These are phyloP conservation scores for Cladosporium sp. DNA, from an alignment of 2,329 filamentous ascomycete species.

Conservation along the genomic window DNA sequence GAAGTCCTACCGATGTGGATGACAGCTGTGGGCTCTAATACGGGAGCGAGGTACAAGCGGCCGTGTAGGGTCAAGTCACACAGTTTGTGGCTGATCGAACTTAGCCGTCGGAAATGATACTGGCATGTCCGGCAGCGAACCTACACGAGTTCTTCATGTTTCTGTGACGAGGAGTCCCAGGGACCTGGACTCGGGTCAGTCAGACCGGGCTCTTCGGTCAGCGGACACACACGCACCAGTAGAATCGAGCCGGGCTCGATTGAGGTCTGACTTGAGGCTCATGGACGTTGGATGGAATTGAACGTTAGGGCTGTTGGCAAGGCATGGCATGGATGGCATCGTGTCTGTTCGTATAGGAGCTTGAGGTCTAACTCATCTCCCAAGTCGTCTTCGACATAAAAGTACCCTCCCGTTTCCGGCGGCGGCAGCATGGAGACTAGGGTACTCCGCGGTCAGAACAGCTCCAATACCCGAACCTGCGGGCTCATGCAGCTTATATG, in stretches of 20 bases:
- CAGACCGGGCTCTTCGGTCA: too few relatives aligned
- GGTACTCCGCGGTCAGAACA: not conserved
- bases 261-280: too few relatives aligned
- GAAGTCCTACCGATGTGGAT: constrained; percentile 39
- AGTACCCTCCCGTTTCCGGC: too few relatives aligned
- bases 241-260: too few relatives aligned
- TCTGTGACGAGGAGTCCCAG: not conserved
- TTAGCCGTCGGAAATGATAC: not conserved
- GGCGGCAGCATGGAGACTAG: too few relatives aligned
- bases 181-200: not conserved
- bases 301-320: too few relatives aligned
- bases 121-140: not conserved
- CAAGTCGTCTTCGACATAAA: too few relatives aligned
- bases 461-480: not conserved
- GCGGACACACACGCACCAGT: too few relatives aligned
- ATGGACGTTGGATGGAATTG: too few relatives aligned
- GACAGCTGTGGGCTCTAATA: constrained; percentile 23
- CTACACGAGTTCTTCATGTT: not conserved
- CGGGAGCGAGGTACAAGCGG: constrained; percentile 26
- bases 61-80: constrained; percentile 31
- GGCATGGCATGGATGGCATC: too few relatives aligned
- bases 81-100: constrained; percentile 34
- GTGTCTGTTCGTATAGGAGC: too few relatives aligned
- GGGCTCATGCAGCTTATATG: not conserved
- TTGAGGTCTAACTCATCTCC: too few relatives aligned